Percentiles rank a stretch among this genome's conserved stretches.
Evolutionary conservation across 78 protist species (phyloP).

Genomic region (Dictyostelium purpureum): DNA sequence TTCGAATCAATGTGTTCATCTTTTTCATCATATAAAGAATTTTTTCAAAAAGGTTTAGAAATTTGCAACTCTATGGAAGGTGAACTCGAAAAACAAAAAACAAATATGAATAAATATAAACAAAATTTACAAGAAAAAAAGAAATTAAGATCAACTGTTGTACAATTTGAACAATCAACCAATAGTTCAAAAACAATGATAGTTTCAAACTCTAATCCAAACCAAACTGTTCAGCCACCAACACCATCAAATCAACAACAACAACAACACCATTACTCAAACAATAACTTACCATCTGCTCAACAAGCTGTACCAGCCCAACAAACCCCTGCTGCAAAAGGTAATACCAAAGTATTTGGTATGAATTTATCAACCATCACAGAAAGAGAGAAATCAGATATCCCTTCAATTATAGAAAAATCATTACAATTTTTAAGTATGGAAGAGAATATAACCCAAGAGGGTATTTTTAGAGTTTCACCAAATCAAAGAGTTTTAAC

Average conservation of each 20-base stretch:
- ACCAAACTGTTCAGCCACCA: too few species aligned
- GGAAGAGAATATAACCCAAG: neutral
- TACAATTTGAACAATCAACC: constrained; percentile 1
- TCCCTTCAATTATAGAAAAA: constrained; percentile 27
- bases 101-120: neutral
- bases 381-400: constrained; percentile 2
- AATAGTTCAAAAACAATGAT: neutral
- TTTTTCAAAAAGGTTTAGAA: constrained; percentile 18
- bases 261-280: neutral
- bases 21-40: constrained; percentile 5
- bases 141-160: neutral
- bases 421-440: neutral
- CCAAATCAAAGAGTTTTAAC: constrained; percentile 44
- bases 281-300: neutral
- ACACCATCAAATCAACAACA: neutral
- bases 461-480: constrained; percentile 62
- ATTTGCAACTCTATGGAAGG: neutral
- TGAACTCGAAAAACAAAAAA: constrained; percentile 17
- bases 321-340: neutral
- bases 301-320: neutral
- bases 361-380: neutral
- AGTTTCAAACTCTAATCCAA: neutral
- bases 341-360: constrained; percentile 38
- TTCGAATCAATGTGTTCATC: constrained; percentile 8
- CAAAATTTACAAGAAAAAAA: neutral